phyloP scores from a whole-genome alignment of 2,329 filamentous ascomycete species.

The Alternaria arborescens region DNA sequence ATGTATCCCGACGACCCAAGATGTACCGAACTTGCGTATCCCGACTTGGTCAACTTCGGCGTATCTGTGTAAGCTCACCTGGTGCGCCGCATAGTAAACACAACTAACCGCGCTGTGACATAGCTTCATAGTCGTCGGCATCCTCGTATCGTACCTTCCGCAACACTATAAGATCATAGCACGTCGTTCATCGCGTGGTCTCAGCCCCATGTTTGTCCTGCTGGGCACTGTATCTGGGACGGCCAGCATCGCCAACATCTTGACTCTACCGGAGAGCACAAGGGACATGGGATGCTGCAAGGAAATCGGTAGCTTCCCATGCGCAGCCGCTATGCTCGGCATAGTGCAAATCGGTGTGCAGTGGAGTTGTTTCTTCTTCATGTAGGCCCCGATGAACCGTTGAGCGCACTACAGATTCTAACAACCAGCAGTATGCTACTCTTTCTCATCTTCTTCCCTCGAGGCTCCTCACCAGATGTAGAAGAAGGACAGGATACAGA shows the following conservation, averaged over 20 bases:
- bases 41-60: slow-evolving; percentile 61
- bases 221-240: slow-evolving; percentile 92
- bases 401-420: slow-evolving; percentile 8
- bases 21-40: slow-evolving; percentile 62
- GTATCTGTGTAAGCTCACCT: slow-evolving; percentile 60
- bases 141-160: slow-evolving; percentile 91
- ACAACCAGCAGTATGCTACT: slow-evolving; percentile 73
- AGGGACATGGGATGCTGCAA: slow-evolving; percentile 87
- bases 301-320: slow-evolving; percentile 81
- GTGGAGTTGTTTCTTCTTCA: slow-evolving; percentile 89
- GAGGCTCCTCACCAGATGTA: slow-evolving; percentile 39
- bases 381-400: slow-evolving; percentile 63
- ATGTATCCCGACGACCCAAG: slow-evolving; percentile 29
- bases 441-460: slow-evolving; percentile 89
- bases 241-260: slow-evolving; percentile 89
- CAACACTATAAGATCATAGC: slow-evolving; percentile 92
- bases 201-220: slow-evolving; percentile 93
- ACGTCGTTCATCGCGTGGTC: slow-evolving; percentile 86
- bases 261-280: slow-evolving; percentile 83
- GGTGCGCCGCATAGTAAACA: slow-evolving; percentile 2
- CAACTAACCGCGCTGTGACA: slow-evolving; percentile 20
- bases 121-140: slow-evolving; percentile 81
- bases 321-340: slow-evolving; percentile 83
- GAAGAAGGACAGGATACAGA: slow-evolving; percentile 36
- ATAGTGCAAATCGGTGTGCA: slow-evolving; percentile 91